These are phyloP conservation scores for Cyamopsis tetragonoloba DNA, from an alignment of 306 rosid species.

Conservation along the genomic window DNA sequence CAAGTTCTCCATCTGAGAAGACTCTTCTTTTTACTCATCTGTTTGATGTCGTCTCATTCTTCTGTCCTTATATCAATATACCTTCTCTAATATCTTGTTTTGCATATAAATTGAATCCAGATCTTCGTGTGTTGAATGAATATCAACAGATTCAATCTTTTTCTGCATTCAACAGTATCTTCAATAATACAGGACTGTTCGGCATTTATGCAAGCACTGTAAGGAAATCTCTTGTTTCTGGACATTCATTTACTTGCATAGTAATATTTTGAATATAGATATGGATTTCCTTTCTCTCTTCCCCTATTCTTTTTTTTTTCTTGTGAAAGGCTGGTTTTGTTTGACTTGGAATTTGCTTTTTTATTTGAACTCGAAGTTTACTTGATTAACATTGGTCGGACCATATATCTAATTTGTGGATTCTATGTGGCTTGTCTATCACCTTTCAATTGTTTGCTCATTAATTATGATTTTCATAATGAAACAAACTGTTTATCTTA, in stretches of 20 bases:
- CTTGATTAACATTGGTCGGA: neutral
- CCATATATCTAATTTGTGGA: neutral
- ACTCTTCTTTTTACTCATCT: neutral
- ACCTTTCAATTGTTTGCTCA: neutral
- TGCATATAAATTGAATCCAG: constrained; percentile 37
- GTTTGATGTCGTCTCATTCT: constrained; percentile 20
- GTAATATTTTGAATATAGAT: neutral
- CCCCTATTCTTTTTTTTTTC: neutral
- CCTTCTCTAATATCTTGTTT: neutral
- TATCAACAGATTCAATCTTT: constrained; percentile 75
- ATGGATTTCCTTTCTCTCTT: neutral
- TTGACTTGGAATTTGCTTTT: neutral
- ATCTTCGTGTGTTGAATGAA: constrained; percentile 79
- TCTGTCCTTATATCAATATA: neutral
- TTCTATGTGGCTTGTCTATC: neutral
- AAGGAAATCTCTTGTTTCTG: constrained; percentile 31
- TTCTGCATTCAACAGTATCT: constrained; percentile 93
- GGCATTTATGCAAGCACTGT: constrained; percentile 87
- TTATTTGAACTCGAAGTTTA: constrained; percentile 8
- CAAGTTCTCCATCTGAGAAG: neutral
- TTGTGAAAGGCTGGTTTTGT: neutral
- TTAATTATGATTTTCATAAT: neutral
- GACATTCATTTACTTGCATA: neutral
- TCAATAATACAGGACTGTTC: constrained; percentile 80
- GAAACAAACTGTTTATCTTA: neutral